A percentile compares a stretch with the other conserved stretches of the same genome.
Evolutionary conservation across 73 alveolate species (phyloP).

Genomic region (Paramecium biaurelia): DNA sequence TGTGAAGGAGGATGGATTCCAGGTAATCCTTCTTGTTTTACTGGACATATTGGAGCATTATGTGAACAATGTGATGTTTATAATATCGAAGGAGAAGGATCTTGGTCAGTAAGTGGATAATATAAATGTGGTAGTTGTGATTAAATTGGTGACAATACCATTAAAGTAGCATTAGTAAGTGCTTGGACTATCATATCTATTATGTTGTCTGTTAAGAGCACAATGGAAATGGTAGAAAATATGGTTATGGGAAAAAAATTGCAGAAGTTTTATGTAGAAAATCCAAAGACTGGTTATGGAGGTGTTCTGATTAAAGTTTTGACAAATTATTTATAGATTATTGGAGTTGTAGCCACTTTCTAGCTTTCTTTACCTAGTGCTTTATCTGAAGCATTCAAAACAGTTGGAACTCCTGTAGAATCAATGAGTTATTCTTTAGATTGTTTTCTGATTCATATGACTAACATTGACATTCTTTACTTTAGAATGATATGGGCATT

Average conservation of each 20-base stretch:
- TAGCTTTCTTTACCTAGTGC: not conserved
- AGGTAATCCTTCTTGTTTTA: slow-evolving; percentile 28
- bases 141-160: not conserved
- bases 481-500: slow-evolving; percentile 46
- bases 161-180: not conserved
- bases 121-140: slow-evolving; percentile 33
- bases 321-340: slow-evolving; percentile 10
- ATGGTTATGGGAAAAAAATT: not conserved
- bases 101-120: not conserved
- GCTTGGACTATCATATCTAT: not conserved
- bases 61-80: slow-evolving; percentile 42
- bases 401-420: slow-evolving; percentile 3
- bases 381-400: not conserved
- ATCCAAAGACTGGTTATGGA: not conserved
- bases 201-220: not conserved
- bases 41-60: slow-evolving; percentile 43
- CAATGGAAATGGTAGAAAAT: not conserved
- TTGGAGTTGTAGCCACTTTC: not conserved
- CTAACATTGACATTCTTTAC: not conserved
- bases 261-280: not conserved
- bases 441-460: not conserved
- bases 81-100: not conserved
- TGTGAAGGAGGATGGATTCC: slow-evolving; percentile 52
- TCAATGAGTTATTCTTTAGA: slow-evolving; percentile 18
- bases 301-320: not conserved